A percentile compares a stretch with the other conserved stretches of the same genome.
Conservation (phyloP, 441 rosid species). For the Jatropha podagrica region DNA sequence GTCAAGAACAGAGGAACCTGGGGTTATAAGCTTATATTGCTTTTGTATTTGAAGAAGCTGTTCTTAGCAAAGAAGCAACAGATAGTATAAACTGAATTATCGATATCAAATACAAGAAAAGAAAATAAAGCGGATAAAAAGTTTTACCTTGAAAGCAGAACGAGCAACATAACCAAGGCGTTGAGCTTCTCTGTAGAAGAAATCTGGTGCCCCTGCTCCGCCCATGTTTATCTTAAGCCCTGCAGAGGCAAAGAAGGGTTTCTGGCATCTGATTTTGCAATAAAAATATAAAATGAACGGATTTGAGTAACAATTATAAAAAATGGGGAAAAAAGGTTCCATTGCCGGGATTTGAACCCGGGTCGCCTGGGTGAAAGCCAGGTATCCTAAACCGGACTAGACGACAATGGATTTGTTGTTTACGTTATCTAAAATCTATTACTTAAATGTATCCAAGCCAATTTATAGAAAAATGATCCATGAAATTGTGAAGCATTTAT, state of each 20-base stretch:
- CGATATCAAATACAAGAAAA: not conserved
- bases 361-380: not conserved
- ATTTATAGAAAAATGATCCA: no score
- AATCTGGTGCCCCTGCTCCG: constrained; percentile 84
- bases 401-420: not conserved
- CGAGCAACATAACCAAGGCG: constrained; percentile 98
- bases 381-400: constrained; percentile 3
- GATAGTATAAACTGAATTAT: not conserved
- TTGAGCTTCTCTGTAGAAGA: constrained; percentile 96
- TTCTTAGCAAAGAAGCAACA: constrained; percentile 6
- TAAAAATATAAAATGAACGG: no score
- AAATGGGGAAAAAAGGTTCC: not conserved
- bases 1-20: constrained; percentile 90
- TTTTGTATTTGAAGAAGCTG: constrained; percentile 94
- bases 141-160: constrained; percentile 87
- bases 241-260: constrained; percentile 2
- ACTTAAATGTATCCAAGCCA: no score
- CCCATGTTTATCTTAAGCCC: constrained; percentile 49
- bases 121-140: not conserved
- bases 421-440: no score
- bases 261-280: not conserved
- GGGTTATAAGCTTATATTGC: constrained; percentile 69
- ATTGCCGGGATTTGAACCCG: not conserved
- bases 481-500: no score
- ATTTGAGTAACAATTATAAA: no score